Evolutionary conservation across 2,329 filamentous ascomycete genomes (phyloP), one percentile per base, ranked within the genome.

Genomic region (Arthrobotrys entomopaga): DNA sequence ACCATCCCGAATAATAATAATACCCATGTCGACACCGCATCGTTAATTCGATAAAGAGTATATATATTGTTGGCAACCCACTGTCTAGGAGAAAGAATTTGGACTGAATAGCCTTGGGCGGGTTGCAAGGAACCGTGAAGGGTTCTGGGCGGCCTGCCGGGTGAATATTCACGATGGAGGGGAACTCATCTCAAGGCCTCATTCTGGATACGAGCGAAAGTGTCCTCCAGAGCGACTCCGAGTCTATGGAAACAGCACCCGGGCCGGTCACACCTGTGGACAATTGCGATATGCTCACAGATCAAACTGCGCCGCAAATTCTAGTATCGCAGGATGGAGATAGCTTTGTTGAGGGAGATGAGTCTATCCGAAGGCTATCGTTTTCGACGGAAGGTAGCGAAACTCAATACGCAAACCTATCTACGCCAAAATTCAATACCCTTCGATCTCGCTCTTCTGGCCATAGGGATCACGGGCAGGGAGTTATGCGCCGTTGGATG

Each of bases 401-500:
- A 38, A 19, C 58, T 16, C 58, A 71, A 38, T 72, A 53, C 43
- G n/a, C 11, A 29, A 63, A 43, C 22, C 38, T 73, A 16, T 61
- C 69, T 43, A 56, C 69, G 16, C 69, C 61, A 1, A 66, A 63
- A 57, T 61, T 66, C 50, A 63, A 73, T 52, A 66, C 61, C 13
- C 34, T 73, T n/a, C 65, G 56, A 22, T 73, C 69, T 24, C 56
- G 56, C 20, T 72, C 67, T 13, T 61, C 69, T 10, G 61, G 61
- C 22, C 69, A 29, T 19, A 19, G 69, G 26, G 56, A 60, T 24
- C 34, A 73, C 5, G 42, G 61, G 22, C 67, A 65, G 53, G 67
- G 69, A 5, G 63, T 63, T 5, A 75, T 75, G 71, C 65, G 63
- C 20, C 71, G 71, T 16, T 75, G 71, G 71, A 69, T 75, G 71